phyloP scores from a whole-genome alignment of 1,284 basidiomycete species.

The Ustilago hordei region DNA sequence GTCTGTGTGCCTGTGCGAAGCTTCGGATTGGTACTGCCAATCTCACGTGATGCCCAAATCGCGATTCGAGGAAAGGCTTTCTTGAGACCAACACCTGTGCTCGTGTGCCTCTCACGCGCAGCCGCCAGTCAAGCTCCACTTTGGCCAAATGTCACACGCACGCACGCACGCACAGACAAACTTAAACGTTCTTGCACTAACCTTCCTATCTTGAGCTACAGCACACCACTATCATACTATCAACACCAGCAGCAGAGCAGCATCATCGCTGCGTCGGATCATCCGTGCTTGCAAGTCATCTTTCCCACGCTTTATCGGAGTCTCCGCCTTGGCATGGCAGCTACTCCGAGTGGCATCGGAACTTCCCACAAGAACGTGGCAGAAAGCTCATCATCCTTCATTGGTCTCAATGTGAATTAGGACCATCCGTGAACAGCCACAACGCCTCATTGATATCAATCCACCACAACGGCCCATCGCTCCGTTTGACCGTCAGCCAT shows the following conservation, averaged over 20 bases:
- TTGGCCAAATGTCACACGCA: background rate
- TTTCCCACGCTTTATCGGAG: background rate
- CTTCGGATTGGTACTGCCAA: conserved; percentile 12
- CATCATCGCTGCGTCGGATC: background rate
- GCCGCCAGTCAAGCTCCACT: background rate
- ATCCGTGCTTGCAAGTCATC: conserved; percentile 3
- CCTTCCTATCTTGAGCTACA: background rate
- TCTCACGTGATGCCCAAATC: conserved; percentile 23
- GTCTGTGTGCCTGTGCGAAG: conserved; percentile 1
- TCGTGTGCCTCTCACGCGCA: background rate
- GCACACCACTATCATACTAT: background rate
- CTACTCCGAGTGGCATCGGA: background rate
- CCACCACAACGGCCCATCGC: background rate
- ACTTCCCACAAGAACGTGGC: background rate
- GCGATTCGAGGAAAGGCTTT: conserved; percentile 8
- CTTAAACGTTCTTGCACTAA: background rate
- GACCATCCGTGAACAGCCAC: background rate
- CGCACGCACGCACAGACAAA: conserved; percentile 1
- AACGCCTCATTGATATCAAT: background rate
- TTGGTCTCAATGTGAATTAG: background rate
- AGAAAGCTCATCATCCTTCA: background rate
- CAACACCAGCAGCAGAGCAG: background rate
- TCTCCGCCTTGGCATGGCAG: background rate
- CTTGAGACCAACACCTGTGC: conserved; percentile 21
- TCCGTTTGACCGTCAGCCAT: background rate